Evolutionary conservation across 2,329 filamentous ascomycete genomes (phyloP).

Genomic region (Sporothrix mexicana): DNA sequence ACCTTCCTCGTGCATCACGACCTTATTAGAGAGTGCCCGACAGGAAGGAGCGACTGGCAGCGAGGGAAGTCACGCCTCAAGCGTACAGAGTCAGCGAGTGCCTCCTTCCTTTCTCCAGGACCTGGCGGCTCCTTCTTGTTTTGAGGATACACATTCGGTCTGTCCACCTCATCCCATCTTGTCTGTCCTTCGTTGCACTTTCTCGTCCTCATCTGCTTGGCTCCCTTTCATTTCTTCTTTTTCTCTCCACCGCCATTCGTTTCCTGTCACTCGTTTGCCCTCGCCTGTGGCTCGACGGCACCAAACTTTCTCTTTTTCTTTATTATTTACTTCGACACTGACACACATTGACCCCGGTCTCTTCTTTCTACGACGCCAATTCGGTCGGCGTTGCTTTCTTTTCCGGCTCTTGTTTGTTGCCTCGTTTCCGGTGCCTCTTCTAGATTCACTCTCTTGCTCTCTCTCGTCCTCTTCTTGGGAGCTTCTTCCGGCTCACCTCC

Average conservation of each 20-base stretch:
- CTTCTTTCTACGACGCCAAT: conserved; percentile 23
- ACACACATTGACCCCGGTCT: not conserved
- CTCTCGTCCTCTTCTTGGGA: conserved; percentile 2
- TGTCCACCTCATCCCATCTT: conserved; percentile 26
- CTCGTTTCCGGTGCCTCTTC: not conserved
- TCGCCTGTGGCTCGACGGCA: not conserved
- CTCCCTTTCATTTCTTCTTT: not conserved
- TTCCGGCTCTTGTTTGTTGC: conserved; percentile 3
- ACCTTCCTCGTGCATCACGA: conserved; percentile 27
- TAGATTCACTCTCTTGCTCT: not conserved
- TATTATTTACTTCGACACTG: not conserved
- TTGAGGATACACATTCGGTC: conserved; percentile 22
- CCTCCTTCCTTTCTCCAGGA: not conserved
- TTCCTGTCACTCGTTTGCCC: not conserved
- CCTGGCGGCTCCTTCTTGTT: conserved; percentile 23
- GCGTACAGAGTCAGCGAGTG: not conserved
- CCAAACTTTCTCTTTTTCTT: conserved; percentile 5
- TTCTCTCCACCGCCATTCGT: not conserved
- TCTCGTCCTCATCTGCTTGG: conserved; percentile 13
- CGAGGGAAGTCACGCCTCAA: conserved; percentile 21
- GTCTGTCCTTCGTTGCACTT: conserved; percentile 26
- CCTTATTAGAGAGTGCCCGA: not conserved
- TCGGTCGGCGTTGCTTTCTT: conserved; percentile 2
- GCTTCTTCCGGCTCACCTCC: conserved; percentile 1
- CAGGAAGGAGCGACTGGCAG: not conserved